Base-by-base conservation (phyloP, 768 basidiomycete genomes). In the Panellus pusillus region DNA sequence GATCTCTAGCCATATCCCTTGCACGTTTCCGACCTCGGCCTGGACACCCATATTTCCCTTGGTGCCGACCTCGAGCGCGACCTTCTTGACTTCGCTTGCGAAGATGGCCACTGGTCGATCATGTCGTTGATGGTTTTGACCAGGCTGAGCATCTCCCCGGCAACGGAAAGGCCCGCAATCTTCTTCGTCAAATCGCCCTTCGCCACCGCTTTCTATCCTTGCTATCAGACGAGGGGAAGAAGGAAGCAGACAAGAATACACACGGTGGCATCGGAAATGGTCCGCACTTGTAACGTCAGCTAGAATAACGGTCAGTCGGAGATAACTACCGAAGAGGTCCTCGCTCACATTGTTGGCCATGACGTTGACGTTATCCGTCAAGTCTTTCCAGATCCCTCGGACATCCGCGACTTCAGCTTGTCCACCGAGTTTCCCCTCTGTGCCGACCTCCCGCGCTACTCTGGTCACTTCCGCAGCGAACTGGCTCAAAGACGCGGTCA, bases 11-110 rank as follows among this genome's bases (percentile, higher is more conserved):
- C 97, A 99, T 31, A 93, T 95, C 36, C 97, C 97, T 66, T 98
- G 93, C 6, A 98, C 91, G 52, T 94, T 92, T 54, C 93, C 93
- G 8, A 98, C 92, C 69, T 98, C 93, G 4, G 97, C 97, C 65
- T 97, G 95, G 0, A 96, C 97, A 61, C 97, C 96, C 6, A 98
- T 76, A 72, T 98, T 98, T n/a, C 97, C 96, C 65, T 98, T 94
- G 13, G 96, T 98, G 42, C 96, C 96, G 65, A 99, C 96, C 70
- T 99, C 95, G 31, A 93, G 77, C 2, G 97, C 97, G 49, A 99
- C 96, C 65, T 96, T 91, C 71, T 94, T 98, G 54, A 98, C 78
- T 62, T 82, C 80, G 6, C 75, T 75, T 7, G 80, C 79, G 58
- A 82, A 81, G 44, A 80, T 81, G 20, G 76, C 78, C 54, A 66